Conservation (phyloP, 805 yeast genomes). For the Zygosaccharomyces kombuchaensis region DNA sequence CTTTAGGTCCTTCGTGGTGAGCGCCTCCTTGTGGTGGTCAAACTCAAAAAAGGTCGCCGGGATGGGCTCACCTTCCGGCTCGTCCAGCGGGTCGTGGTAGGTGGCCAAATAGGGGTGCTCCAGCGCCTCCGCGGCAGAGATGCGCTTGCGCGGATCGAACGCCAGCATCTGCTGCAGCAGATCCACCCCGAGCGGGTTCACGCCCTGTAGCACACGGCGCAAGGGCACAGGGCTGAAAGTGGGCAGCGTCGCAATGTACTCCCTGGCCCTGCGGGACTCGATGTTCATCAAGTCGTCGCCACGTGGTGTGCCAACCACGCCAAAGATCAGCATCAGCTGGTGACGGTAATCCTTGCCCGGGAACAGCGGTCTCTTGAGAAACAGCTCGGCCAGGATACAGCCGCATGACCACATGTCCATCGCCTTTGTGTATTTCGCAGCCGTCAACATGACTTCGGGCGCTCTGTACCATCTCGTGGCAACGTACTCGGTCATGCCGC, state of each 20-base stretch:
- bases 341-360: slow-evolving; percentile 94
- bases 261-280: slow-evolving; percentile 79
- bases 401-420: slow-evolving; percentile 98
- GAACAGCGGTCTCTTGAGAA: slow-evolving; percentile 80
- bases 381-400: slow-evolving; percentile 87
- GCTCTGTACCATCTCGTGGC: slow-evolving; percentile 98
- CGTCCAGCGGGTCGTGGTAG: slow-evolving; percentile 95
- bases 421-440: slow-evolving; percentile 89
- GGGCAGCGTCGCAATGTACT: slow-evolving; percentile 79
- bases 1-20: slow-evolving; percentile 72
- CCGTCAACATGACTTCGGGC: slow-evolving; percentile 94
- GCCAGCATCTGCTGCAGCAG: slow-evolving; percentile 63
- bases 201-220: slow-evolving; percentile 40
- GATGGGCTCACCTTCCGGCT: slow-evolving; percentile 78
- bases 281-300: slow-evolving; percentile 72
- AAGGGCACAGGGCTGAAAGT: slow-evolving; percentile 38
- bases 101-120: slow-evolving; percentile 77
- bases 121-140: slow-evolving; percentile 79
- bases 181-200: slow-evolving; percentile 66
- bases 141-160: slow-evolving; percentile 78
- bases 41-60: slow-evolving; percentile 87
- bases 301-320: slow-evolving; percentile 82
- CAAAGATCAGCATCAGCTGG: slow-evolving; percentile 80
- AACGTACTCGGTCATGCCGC: slow-evolving; percentile 86
- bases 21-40: slow-evolving; percentile 75